Base-by-base conservation (phyloP, 208 protist species). In the Porcisia deanei region DNA sequence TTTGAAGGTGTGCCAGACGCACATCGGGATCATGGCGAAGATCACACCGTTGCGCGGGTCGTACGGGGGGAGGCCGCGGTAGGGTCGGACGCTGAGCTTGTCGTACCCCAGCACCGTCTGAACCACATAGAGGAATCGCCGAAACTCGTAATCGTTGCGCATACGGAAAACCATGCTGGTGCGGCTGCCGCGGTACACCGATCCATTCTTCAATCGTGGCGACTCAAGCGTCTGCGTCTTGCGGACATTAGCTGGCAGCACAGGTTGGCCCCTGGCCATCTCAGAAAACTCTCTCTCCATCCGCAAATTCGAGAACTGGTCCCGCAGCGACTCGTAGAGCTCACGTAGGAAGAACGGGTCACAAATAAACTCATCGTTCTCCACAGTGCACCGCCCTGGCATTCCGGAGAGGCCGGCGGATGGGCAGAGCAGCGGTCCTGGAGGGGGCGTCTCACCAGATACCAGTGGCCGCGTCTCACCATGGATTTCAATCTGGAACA, bases 11-110 rank as follows among this genome's bases (percentile, higher is more conserved):
- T 92, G 81, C 77, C 81, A 94, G n/a, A 88, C 77, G 57, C 83
- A 83, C 79, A 94, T 88, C 25, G 90, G 90, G 8, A 94, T 82
- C 47, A 82, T 76, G 12, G 85, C 69, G 75, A 92, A 91, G 55
- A 87, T 83, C 64, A 94, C 72, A 37, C 88, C 86, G 77, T 94
- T 94, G 54, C 90, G 85, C 30, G 90, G 90, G 77, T 94, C 90
- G 76, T 91, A 92, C 43, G 90, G 90, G 1, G 90, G 90, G 20
- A 94, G 83, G 5, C 90, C 90, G 39, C 83, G 80, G 63, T 88
- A 88, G 43, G 90, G 90, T 10, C 90, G 85, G 25, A 77, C 67
- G 54, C 67, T 74, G 18, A 94, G 76, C 77, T 89, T 91, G 77
- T 94, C 90, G 74, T 91, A 94, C 41, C 90, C 90, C 16, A 94